Evolutionary conservation across 331 rosid genomes (phyloP), one percentile per base, ranked within the genome.

Genomic region (Cydonia oblonga): DNA sequence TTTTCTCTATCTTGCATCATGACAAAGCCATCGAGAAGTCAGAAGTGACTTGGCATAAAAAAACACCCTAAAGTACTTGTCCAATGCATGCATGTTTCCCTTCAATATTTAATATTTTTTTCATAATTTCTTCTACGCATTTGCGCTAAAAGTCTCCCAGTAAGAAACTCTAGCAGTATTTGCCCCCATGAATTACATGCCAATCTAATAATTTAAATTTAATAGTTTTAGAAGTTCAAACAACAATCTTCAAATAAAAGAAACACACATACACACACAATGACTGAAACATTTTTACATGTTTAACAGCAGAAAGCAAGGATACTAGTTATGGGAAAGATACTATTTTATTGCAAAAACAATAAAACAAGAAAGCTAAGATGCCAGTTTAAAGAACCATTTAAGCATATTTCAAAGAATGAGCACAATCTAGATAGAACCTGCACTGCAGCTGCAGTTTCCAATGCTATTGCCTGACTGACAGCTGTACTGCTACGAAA

Each of bases 391-490:
- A 66, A 58, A 44, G 65, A 56, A 30, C 71, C 66, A 73, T 30
- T 66, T 38, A 66, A 71, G 71, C 73, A 80, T 64, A 25, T 76
- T 33, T 70, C 68, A 66, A 67, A 68, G 38, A 28, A 57, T 57
- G 64, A 76, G 64, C 70, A 69, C 15, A 75, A 62, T 69, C 16
- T 16, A 81, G 64, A 60, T 38, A 64, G 54, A 79, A 93, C 98
- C 98, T 93, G 98, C 84, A 93, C 89, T 64, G 96, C 98, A 73
- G 97, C 92, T 51, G 97, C 96, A 75, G 97, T 88, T 81, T 89
- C 98, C 89, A 88, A 76, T 65, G 91, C 97, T 81, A 93, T 79
- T 23, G 89, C 79, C 88, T 86, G 97, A 83, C 97, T 90, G 44
- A 93, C 96, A 68, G 88, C 86, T 64, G 91, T 80, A 72, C 69